A percentile compares a stretch with the other conserved stretches of the same genome.
Conservation (phyloP, 2,329 filamentous ascomycete species). For the Colletotrichum trifolii region DNA sequence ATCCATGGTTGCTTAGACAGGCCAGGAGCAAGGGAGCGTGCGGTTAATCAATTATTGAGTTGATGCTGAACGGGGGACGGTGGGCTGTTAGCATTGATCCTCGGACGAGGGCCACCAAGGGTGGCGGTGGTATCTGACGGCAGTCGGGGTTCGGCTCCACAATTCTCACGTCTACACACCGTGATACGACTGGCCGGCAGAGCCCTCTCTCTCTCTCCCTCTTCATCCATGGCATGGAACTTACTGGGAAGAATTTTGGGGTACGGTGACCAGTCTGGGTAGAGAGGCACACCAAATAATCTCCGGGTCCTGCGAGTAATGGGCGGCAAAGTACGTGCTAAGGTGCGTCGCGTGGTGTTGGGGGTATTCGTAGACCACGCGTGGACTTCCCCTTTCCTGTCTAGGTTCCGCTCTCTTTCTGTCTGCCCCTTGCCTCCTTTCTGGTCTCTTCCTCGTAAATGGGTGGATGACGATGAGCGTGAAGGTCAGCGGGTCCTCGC, state of each 20-base stretch:
- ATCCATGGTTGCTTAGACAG: slow-evolving; percentile 58
- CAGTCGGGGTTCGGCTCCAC: slow-evolving; percentile 42
- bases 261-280: slow-evolving; percentile 45
- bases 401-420: slow-evolving; percentile 15
- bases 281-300: slow-evolving; percentile 41
- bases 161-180: slow-evolving; percentile 46
- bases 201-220: slow-evolving; percentile 39
- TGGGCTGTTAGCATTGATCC: slow-evolving; percentile 53
- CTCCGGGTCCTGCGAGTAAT: slow-evolving; percentile 42
- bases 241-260: slow-evolving; percentile 52
- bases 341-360: slow-evolving; percentile 33
- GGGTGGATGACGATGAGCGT: slow-evolving; percentile 41
- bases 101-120: slow-evolving; percentile 43
- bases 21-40: slow-evolving; percentile 45
- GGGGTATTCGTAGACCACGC: slow-evolving; percentile 47
- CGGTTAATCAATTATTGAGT: slow-evolving; percentile 49
- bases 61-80: slow-evolving; percentile 47
- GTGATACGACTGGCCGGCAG: slow-evolving; percentile 48
- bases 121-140: slow-evolving; percentile 41
- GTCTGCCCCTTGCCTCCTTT: slow-evolving; percentile 4
- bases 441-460: slow-evolving; percentile 10
- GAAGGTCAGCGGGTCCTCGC: slow-evolving; percentile 53
- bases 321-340: slow-evolving; percentile 34
- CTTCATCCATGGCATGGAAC: slow-evolving; percentile 41
- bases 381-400: slow-evolving; percentile 43